phyloP scores from a whole-genome alignment of 1,284 basidiomycete species.

The Ceratobasidium sp. region DNA sequence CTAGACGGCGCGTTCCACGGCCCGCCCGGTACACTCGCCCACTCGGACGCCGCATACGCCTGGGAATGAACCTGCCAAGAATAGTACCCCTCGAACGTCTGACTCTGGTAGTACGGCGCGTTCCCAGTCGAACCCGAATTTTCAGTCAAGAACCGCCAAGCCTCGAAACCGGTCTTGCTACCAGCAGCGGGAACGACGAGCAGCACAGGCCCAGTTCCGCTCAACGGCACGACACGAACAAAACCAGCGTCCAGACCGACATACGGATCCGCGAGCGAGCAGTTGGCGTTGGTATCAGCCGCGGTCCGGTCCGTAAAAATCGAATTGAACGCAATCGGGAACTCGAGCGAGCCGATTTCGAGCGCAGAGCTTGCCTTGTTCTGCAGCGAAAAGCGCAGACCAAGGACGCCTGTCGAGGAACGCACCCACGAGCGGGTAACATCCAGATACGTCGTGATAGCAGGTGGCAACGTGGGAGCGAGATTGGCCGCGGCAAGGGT shows the following conservation, averaged over 20 bases:
- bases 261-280: slow-evolving; percentile 69
- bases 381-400: slow-evolving; percentile 64
- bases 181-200: slow-evolving; percentile 60
- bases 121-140: slow-evolving; percentile 54
- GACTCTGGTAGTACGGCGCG: slow-evolving; percentile 65
- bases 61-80: slow-evolving; percentile 71
- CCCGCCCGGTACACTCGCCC: slow-evolving; percentile 58
- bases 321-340: slow-evolving; percentile 67
- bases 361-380: slow-evolving; percentile 62
- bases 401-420: slow-evolving; percentile 57
- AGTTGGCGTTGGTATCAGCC: slow-evolving; percentile 63
- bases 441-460: slow-evolving; percentile 58
- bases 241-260: slow-evolving; percentile 68
- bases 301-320: slow-evolving; percentile 68
- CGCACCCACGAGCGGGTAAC: slow-evolving; percentile 65
- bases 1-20: slow-evolving; percentile 69
- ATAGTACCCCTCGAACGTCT: slow-evolving; percentile 69
- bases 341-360: slow-evolving; percentile 67
- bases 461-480: slow-evolving; percentile 61
- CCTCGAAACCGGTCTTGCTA: slow-evolving; percentile 64
- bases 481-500: slow-evolving; percentile 64
- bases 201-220: slow-evolving; percentile 66
- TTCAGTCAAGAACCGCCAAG: slow-evolving; percentile 68
- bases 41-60: slow-evolving; percentile 68
- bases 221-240: slow-evolving; percentile 64